These are phyloP conservation scores for Sungouiozyma intestinalis DNA, from an alignment of 805 yeast species.

Conservation along the genomic window DNA sequence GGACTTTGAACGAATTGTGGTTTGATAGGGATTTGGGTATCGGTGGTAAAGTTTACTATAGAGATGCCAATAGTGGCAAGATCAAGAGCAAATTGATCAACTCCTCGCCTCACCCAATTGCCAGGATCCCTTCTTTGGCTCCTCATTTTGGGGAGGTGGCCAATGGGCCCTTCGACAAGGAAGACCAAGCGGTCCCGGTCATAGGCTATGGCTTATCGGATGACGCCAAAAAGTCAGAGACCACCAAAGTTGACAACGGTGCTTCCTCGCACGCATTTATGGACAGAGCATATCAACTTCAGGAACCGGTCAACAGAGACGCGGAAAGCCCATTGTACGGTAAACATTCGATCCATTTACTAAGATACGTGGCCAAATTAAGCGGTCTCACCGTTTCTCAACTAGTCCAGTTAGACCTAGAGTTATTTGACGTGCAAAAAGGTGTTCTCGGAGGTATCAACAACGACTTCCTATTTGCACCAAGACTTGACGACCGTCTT, in stretches of 20 bases:
- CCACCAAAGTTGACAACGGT: too few relatives aligned
- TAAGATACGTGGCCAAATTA: slow-evolving; percentile 57
- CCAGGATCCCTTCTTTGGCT: slow-evolving; percentile 75
- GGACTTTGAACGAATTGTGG: slow-evolving; percentile 56
- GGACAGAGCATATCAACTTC: too few relatives aligned
- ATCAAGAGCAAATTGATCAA: slow-evolving; percentile 37
- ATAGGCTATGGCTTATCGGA: slow-evolving; percentile 45
- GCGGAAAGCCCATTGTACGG: slow-evolving; percentile 42
- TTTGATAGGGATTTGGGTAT: slow-evolving; percentile 81
- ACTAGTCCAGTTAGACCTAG: slow-evolving; percentile 62
- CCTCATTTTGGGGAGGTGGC: slow-evolving; percentile 76
- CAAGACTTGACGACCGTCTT: slow-evolving; percentile 77
- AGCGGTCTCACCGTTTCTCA: slow-evolving; percentile 51
- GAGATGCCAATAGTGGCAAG: slow-evolving; percentile 27
- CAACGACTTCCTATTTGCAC: slow-evolving; percentile 68
- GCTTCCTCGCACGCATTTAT: too few relatives aligned
- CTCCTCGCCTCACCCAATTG: slow-evolving; percentile 60
- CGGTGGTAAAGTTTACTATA: slow-evolving; percentile 65
- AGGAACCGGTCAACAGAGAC: too few relatives aligned
- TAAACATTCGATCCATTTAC: slow-evolving; percentile 54
- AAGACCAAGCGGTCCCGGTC: slow-evolving; percentile 70
- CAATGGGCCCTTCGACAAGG: slow-evolving; percentile 61
- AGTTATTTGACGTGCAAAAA: slow-evolving; percentile 71
- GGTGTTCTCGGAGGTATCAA: slow-evolving; percentile 71
- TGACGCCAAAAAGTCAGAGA: slow-evolving; percentile 47